These are phyloP conservation scores for Backusella luteola DNA, from an alignment of 192 early-diverging fungal genomes.

Conservation along the genomic window DNA sequence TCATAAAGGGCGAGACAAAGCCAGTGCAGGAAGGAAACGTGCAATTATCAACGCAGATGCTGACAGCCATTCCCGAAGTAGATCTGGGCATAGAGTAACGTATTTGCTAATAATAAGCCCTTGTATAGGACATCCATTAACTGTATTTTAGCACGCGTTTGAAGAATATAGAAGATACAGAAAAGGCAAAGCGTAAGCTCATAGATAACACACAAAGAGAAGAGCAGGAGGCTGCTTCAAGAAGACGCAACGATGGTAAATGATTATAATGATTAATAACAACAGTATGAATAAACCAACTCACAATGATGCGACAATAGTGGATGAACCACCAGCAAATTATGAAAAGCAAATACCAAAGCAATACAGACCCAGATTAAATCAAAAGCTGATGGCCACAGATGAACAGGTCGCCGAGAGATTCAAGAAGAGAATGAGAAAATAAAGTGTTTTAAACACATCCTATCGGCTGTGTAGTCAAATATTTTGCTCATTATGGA, in stretches of 20 bases:
- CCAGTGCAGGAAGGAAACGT: constrained; percentile 84
- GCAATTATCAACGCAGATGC: constrained; percentile 80
- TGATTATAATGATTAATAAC: constrained; percentile 9
- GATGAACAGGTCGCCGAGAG: constrained; percentile 82
- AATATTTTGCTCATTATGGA: too few species aligned
- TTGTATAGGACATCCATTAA: background rate
- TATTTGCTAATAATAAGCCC: too few species aligned
- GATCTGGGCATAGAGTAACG: constrained; percentile 80
- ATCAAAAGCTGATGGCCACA: constrained; percentile 74
- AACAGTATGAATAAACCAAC: background rate
- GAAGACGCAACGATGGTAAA: background rate
- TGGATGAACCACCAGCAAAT: constrained; percentile 20
- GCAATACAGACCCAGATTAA: constrained; percentile 26
- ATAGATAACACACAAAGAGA: constrained; percentile 44
- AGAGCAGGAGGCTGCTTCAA: background rate
- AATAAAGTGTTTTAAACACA: constrained; percentile 30
- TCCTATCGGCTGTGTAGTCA: too few species aligned
- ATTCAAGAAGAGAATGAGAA: constrained; percentile 83
- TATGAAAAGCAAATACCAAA: constrained; percentile 36
- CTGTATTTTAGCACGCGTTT: constrained; percentile 46
- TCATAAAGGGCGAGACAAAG: constrained; percentile 46
- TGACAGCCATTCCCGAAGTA: constrained; percentile 90
- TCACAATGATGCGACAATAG: background rate
- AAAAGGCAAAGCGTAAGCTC: constrained; percentile 65
- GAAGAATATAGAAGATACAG: constrained; percentile 81